These are phyloP conservation scores for Lentinula boryana DNA, from an alignment of 768 basidiomycete genomes.

Conservation along the genomic window DNA sequence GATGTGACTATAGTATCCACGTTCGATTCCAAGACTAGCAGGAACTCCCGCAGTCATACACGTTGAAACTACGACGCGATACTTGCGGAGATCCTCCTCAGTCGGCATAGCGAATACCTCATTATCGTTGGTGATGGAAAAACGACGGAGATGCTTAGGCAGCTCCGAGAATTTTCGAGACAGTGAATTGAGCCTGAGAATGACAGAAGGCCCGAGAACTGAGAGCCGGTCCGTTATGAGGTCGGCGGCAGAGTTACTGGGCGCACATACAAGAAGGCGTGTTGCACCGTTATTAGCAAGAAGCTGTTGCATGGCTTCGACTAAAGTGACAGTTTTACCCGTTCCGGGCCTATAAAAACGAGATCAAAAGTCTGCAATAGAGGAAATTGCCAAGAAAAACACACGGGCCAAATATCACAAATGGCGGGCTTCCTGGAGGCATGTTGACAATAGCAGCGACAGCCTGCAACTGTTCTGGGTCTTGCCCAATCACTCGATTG, in stretches of 20 bases:
- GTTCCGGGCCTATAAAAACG: slow-evolving; percentile 44
- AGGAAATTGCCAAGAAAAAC: slow-evolving; percentile 16
- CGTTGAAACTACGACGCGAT: slow-evolving; percentile 50
- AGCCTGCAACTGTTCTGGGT: slow-evolving; percentile 45
- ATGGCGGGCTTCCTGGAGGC: slow-evolving; percentile 43
- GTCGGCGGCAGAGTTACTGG: slow-evolving; percentile 65
- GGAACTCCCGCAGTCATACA: slow-evolving; percentile 49
- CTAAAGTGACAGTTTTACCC: slow-evolving; percentile 61
- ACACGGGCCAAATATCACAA: slow-evolving; percentile 61
- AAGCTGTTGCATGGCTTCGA: slow-evolving; percentile 58
- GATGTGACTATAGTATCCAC: slow-evolving; percentile 55
- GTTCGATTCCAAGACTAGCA: slow-evolving; percentile 37
- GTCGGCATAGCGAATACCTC: slow-evolving; percentile 40
- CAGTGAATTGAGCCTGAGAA: slow-evolving; percentile 52
- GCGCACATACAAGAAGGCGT: slow-evolving; percentile 57
- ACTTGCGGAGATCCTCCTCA: slow-evolving; percentile 30
- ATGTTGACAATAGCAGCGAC: slow-evolving; percentile 41
- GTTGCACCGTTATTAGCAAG: slow-evolving; percentile 32
- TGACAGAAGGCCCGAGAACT: slow-evolving; percentile 13
- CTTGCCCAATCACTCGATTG: slow-evolving; percentile 29
- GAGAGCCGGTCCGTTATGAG: slow-evolving; percentile 41
- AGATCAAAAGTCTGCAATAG: neutral
- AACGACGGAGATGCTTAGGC: slow-evolving; percentile 29
- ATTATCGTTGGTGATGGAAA: slow-evolving; percentile 33
- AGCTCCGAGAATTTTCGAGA: slow-evolving; percentile 33